Evolutionary conservation across 1,284 basidiomycete genomes (phyloP), one percentile per base, ranked within the genome.

Genomic region (Melampsora americana): DNA sequence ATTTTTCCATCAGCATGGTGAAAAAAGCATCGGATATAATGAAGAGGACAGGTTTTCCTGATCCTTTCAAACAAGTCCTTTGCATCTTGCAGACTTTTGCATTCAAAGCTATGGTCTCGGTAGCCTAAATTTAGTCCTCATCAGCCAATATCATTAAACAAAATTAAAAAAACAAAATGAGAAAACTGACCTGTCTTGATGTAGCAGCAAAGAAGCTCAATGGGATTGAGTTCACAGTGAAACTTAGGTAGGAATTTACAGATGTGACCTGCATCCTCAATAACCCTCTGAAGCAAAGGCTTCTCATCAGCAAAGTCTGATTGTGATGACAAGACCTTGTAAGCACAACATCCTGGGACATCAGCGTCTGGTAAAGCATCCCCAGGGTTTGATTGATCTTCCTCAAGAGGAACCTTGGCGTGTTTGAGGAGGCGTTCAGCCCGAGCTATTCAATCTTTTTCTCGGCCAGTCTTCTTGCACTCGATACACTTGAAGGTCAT

Each of bases 151-250:
- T 53, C 23, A 53, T 5, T 18, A 53, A 53, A 53, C 3, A 53
- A 53, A 53, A 16, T 11, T 11, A 48, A 53, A 12, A 53, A 16
- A 2, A 53, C 16, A 53, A 23, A 53, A 5, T 20, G 23, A 53
- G 50, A 53, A 16, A 53, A 53, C 50, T 53, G 16, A 53, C 50
- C 23, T 53, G 16, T 53, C 23, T 53, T 18, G 23, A 53, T 53
- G 50, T 53, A 53, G 23, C 50, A 53, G 5, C 50, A 53, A 53
- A 53, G 23, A 53, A 53, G 16, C 50, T 53, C 50, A 16, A 53
- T 53, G 50, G 50, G 50, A 53, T 53, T 53, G 50, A 53, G 50
- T 53, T 53, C 50, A 23, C 50, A 53, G 23, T 53, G 50, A 53
- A 53, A 53, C n/a, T n/a, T n/a, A n/a, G n/a, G n/a, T n/a, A n/a